Evolutionary conservation across 2,329 filamentous ascomycete genomes (phyloP).

Genomic region (Emergomyces africanus): DNA sequence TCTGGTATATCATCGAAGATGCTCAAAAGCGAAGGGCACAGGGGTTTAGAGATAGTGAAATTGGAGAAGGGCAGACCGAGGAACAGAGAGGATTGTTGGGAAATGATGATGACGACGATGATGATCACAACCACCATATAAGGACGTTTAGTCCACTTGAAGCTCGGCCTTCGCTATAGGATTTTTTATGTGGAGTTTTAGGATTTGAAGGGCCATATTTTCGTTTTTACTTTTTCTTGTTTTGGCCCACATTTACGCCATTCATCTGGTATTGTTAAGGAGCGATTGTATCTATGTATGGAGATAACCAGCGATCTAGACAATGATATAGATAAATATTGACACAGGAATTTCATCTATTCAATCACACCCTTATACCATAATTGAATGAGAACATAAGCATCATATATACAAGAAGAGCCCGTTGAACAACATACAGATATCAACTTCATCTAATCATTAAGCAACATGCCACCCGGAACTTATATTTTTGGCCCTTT

Average conservation of each 20-base stretch:
- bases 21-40: constrained; percentile 39
- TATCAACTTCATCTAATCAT: constrained; percentile 1
- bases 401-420: not conserved
- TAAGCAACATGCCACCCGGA: not conserved
- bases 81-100: constrained; percentile 26
- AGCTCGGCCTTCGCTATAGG: constrained; percentile 6
- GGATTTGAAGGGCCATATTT: not conserved
- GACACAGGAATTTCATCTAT: not conserved
- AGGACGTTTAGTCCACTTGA: constrained; percentile 6
- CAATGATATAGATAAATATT: not conserved
- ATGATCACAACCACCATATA: constrained; percentile 3
- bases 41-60: constrained; percentile 17
- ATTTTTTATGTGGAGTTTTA: not conserved
- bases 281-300: not conserved
- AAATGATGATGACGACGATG: constrained; percentile 21
- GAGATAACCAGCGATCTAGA: not conserved
- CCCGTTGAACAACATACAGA: not conserved
- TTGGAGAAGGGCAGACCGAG: constrained; percentile 16
- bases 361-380: not conserved
- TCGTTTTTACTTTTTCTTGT: not conserved
- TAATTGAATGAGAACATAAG: not conserved
- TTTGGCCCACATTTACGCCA: not conserved
- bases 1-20: constrained; percentile 84
- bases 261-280: not conserved
- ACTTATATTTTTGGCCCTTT: not conserved